These are phyloP conservation scores for Gamarada debralockiae DNA, from an alignment of 495 filamentous ascomycete species.

Conservation along the genomic window DNA sequence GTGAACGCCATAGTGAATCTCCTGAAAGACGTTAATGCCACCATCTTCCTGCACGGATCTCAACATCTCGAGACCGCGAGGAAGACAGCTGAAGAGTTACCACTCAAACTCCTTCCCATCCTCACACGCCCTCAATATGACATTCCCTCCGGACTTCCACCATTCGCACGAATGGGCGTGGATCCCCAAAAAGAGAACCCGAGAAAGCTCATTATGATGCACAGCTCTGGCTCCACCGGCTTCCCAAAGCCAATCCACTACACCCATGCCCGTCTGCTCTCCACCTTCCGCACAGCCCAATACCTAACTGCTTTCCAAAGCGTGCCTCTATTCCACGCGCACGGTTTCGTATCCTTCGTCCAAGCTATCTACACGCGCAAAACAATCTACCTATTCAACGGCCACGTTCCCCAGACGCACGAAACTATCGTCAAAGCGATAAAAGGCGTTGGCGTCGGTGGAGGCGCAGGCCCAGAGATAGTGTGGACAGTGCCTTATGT, in stretches of 20 bases:
- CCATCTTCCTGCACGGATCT: slow-evolving; percentile 26
- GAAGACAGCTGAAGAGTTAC: no score
- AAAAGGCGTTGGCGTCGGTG: slow-evolving; percentile 9
- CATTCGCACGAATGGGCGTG: slow-evolving; percentile 32
- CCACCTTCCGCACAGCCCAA: slow-evolving; percentile 29
- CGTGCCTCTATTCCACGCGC: slow-evolving; percentile 30
- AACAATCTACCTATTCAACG: slow-evolving; percentile 39
- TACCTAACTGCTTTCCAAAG: slow-evolving; percentile 43
- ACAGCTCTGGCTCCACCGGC: slow-evolving; percentile 16
- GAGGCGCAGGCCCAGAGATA: slow-evolving; percentile 32
- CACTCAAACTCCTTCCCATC: slow-evolving; percentile 1
- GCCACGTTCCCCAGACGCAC: slow-evolving; percentile 38
- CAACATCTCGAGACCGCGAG: neutral
- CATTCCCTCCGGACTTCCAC: slow-evolving; percentile 32
- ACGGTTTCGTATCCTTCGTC: slow-evolving; percentile 45
- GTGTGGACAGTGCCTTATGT: slow-evolving; percentile 45
- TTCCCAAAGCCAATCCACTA: slow-evolving; percentile 17
- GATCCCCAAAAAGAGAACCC: slow-evolving; percentile 32
- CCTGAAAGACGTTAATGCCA: slow-evolving; percentile 38
- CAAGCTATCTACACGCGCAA: slow-evolving; percentile 35
- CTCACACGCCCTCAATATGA: slow-evolving; percentile 3
- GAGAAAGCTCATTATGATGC: slow-evolving; percentile 30
- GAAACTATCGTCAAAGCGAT: slow-evolving; percentile 36
- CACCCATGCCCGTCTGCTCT: slow-evolving; percentile 23
- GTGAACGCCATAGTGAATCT: slow-evolving; percentile 48